Conservation (phyloP, 192 early-diverging fungal species). For the Spizellomyces sp. region DNA sequence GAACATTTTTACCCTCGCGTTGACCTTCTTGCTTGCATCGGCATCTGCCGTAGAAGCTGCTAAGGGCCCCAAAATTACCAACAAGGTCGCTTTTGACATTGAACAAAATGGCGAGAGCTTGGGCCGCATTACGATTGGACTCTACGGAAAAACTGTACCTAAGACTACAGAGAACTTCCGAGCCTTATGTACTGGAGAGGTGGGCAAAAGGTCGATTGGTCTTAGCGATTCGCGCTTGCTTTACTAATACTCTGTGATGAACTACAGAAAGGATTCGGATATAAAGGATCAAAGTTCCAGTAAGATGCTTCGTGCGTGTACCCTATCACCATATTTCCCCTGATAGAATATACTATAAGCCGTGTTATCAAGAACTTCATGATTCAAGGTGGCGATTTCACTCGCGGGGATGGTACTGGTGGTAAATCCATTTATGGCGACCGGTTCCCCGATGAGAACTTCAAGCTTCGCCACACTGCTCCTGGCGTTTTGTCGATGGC, state of each 20-base stretch:
- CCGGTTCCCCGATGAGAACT: slow-evolving; percentile 95
- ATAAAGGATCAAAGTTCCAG: slow-evolving; percentile 85
- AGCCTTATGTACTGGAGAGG: slow-evolving; percentile 62
- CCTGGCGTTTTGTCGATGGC: slow-evolving; percentile 90
- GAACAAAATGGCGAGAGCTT: slow-evolving; percentile 47
- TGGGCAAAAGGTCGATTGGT: too few relatives aligned
- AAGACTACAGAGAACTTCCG: slow-evolving; percentile 92
- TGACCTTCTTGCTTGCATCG: slow-evolving; percentile 32
- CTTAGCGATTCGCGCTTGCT: not conserved
- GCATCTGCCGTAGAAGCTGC: slow-evolving; percentile 38
- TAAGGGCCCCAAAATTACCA: slow-evolving; percentile 51
- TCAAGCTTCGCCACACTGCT: slow-evolving; percentile 76
- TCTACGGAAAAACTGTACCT: slow-evolving; percentile 55
- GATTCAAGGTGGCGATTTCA: slow-evolving; percentile 87
- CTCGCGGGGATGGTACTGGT: slow-evolving; percentile 79
- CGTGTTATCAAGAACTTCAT: slow-evolving; percentile 83
- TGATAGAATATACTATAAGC: not conserved
- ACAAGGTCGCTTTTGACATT: slow-evolving; percentile 57
- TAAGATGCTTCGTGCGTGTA: slow-evolving; percentile 16
- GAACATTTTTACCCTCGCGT: slow-evolving; percentile 21
- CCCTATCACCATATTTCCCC: not conserved
- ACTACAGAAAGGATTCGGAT: slow-evolving; percentile 78
- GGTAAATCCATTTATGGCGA: slow-evolving; percentile 77
- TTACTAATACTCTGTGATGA: not conserved
- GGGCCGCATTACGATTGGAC: slow-evolving; percentile 52